These are phyloP conservation scores for Lasiosphaeria hispida DNA, from an alignment of 495 filamentous ascomycete genomes.

Conservation along the genomic window DNA sequence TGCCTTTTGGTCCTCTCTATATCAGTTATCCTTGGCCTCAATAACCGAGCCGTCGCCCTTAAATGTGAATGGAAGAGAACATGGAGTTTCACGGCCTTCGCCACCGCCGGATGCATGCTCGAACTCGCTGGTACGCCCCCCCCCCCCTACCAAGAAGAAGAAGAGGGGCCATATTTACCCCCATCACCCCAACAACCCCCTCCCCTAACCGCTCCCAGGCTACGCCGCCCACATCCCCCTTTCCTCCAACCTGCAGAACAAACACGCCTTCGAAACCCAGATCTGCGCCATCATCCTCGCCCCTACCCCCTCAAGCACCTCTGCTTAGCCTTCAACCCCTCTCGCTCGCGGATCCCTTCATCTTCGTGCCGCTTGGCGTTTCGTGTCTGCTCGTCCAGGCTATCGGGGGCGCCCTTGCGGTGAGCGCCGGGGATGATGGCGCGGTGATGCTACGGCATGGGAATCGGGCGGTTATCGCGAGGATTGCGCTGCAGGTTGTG, in stretches of 20 bases:
- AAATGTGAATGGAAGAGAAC: slow-evolving; percentile 60
- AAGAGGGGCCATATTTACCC: too few species aligned
- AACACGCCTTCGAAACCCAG: slow-evolving; percentile 60
- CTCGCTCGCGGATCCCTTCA: slow-evolving; percentile 60
- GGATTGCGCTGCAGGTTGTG: slow-evolving; percentile 67
- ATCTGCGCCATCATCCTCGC: slow-evolving; percentile 66
- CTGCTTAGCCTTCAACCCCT: slow-evolving; percentile 54
- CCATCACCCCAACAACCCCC: too few species aligned
- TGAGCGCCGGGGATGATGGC: slow-evolving; percentile 42
- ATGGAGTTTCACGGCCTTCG: slow-evolving; percentile 58
- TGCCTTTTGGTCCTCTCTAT: too few species aligned
- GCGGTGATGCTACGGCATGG: slow-evolving; percentile 39
- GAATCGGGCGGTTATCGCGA: slow-evolving; percentile 67
- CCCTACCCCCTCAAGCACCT: slow-evolving; percentile 65
- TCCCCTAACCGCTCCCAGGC: slow-evolving; percentile 31
- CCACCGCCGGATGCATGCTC: slow-evolving; percentile 46
- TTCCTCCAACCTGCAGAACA: slow-evolving; percentile 59
- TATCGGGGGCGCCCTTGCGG: slow-evolving; percentile 62
- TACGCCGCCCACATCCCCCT: slow-evolving; percentile 62
- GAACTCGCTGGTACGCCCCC: slow-evolving; percentile 37
- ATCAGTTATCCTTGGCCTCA: too few species aligned
- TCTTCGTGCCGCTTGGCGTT: slow-evolving; percentile 65
- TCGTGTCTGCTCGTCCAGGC: slow-evolving; percentile 63
- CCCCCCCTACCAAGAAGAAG: too few species aligned
- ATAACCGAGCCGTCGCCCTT: too few species aligned